phyloP scores from a whole-genome alignment of 768 basidiomycete genomes.

The Trichaptum fuscoviolaceum region DNA sequence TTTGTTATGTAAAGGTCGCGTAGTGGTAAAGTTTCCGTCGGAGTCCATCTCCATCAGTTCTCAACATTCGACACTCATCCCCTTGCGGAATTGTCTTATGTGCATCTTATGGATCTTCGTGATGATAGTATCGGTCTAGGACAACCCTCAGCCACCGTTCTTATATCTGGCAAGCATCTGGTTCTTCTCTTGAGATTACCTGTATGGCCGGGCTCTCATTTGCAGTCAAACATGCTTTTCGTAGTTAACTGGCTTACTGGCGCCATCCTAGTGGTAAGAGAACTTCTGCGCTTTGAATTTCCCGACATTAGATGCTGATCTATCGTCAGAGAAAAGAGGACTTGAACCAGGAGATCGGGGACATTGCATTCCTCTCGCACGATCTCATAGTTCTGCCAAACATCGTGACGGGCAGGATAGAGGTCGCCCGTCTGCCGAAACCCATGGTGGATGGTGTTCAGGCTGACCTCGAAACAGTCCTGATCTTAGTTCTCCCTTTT shows the following conservation, averaged over 20 bases:
- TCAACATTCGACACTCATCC: constrained; percentile 19
- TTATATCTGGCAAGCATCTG: not conserved
- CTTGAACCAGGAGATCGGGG: not conserved
- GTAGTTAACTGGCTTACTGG: constrained; percentile 26
- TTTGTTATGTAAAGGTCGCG: no score
- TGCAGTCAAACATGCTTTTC: constrained; percentile 9
- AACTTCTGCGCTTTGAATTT: not conserved
- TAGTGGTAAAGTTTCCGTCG: constrained; percentile 1
- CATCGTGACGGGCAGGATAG: constrained; percentile 16
- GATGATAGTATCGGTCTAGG: not conserved
- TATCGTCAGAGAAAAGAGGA: not conserved
- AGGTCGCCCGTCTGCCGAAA: constrained; percentile 14
- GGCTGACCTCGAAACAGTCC: not conserved
- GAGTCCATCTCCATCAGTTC: constrained; percentile 17
- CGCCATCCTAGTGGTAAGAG: constrained; percentile 15
- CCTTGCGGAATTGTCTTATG: constrained; percentile 5
- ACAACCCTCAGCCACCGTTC: not conserved
- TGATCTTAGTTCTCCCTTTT: not conserved
- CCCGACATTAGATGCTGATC: not conserved
- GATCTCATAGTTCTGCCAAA: constrained; percentile 24
- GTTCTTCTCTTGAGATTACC: not conserved
- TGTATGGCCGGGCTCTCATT: not conserved
- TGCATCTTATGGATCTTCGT: not conserved
- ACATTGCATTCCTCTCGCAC: constrained; percentile 20
- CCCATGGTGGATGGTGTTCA: not conserved